Evolutionary conservation across 345 rosid species (phyloP), one percentile per base, ranked within the genome.

Genomic region (Leavenworthia alabamica): DNA sequence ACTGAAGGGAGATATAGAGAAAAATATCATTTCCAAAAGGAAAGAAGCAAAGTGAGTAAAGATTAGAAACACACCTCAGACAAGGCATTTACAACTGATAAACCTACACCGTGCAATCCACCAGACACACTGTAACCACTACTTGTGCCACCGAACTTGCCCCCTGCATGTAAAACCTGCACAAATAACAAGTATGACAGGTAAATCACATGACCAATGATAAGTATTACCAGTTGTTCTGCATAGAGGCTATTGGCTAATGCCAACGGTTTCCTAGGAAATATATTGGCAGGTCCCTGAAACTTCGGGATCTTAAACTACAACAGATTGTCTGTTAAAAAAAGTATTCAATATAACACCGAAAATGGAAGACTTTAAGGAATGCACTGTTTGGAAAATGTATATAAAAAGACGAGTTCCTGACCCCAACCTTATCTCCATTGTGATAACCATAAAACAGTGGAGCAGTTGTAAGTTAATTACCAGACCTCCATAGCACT

Each of bases 61-160:
- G 64, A 26, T 41, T 50, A 40, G 64, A 56, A 56, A 42, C 78
- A 71, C 66, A 94, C 97, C 97, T 90, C 93, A 28, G 99, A 94
- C 79, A 90, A 79, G 23, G 96, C 97, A 80, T 94, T 94, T 24
- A 94, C 99, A 67, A 94, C 99, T 8, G 97, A 94, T 71, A 94
- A 81, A 58, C 99, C 99, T 23, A 94, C 99, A 64, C 99, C 99
- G 61, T 90, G 97, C 47, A 94, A 69, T 52, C 99, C 99, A 55
- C 99, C 99, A 63, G 99, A 94, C 28, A 94, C 96, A 66, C 78
- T 86, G 60, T 94, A 94, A 29, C 99, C 99, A 78, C 97, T 90
- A 59, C 89, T 84, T 27, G 87, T 77, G 63, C 99, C 99, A 58
- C 97, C 99, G 86, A 90, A 94, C 68, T 94, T 94, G 16, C 97